phyloP scores from a whole-genome alignment of 2,329 filamentous ascomycete genomes.

The Fusarium illudens region DNA sequence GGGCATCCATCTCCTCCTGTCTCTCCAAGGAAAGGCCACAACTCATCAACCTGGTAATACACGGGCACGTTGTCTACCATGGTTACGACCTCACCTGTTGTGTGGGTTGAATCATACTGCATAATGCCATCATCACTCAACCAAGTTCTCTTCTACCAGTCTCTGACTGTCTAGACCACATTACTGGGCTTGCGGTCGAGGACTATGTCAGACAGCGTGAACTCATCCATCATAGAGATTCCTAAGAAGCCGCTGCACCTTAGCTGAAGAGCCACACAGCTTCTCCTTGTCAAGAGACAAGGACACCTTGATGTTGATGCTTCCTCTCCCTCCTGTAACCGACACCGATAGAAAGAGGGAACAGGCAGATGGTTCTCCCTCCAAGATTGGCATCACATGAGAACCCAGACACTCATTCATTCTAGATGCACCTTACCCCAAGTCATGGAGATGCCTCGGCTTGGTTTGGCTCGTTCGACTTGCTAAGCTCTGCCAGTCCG shows the following conservation, averaged over 20 bases:
- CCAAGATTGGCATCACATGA: neutral
- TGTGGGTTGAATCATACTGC: neutral
- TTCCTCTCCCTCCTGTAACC: too few relatives aligned
- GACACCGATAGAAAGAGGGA: too few relatives aligned
- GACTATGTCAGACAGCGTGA: neutral
- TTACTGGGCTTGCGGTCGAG: neutral
- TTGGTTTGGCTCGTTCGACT: neutral
- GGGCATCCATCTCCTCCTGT: neutral
- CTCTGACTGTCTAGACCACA: neutral
- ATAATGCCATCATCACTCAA: neutral
- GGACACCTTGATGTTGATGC: neutral
- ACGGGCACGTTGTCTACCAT: too few relatives aligned
- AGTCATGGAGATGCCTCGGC: neutral
- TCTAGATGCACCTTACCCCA: neutral
- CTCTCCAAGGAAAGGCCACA: neutral
- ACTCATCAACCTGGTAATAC: neutral
- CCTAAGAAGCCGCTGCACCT: too few relatives aligned
- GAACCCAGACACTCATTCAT: neutral
- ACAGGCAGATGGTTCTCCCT: too few relatives aligned
- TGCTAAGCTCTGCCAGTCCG: neutral
- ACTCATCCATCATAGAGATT: neutral
- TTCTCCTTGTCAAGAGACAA: neutral
- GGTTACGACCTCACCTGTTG: too few relatives aligned
- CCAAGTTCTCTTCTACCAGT: neutral
- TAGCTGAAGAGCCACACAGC: neutral